A percentile compares a stretch with the other conserved stretches of the same genome.
Conservation (phyloP, 2,329 filamentous ascomycete genomes). For the Beauveria pseudobassiana region DNA sequence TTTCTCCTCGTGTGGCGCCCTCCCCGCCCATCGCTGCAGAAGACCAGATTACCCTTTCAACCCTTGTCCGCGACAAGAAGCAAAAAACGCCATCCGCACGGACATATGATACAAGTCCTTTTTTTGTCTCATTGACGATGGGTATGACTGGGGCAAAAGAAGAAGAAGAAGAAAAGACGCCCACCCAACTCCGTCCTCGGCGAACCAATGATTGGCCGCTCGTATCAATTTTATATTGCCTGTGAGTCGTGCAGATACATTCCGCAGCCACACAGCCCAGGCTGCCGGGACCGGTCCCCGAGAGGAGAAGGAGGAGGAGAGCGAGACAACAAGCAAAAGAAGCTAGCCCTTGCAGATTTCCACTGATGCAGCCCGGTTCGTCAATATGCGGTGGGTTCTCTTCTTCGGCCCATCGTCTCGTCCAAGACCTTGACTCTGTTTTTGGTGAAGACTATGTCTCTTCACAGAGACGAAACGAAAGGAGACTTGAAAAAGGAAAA, state of each 20-base stretch:
- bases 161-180: no score
- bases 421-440: background rate
- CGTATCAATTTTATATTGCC: background rate
- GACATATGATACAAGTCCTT: background rate
- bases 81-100: slow-evolving; percentile 4
- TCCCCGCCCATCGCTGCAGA: slow-evolving; percentile 1
- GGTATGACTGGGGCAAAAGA: background rate
- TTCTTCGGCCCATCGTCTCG: background rate
- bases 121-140: background rate
- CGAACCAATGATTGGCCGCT: background rate
- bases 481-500: background rate
- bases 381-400: background rate
- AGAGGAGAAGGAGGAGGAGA: background rate
- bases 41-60: background rate
- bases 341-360: background rate
- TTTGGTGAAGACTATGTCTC: background rate
- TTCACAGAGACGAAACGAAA: no score
- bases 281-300: background rate
- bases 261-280: background rate
- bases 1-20: background rate
- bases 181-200: no score
- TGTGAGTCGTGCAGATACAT: background rate
- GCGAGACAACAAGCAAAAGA: slow-evolving; percentile 1
- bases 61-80: background rate
- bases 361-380: background rate